These are phyloP conservation scores for Aspergillus alliaceus DNA, from an alignment of 2,329 filamentous ascomycete genomes.

Conservation along the genomic window DNA sequence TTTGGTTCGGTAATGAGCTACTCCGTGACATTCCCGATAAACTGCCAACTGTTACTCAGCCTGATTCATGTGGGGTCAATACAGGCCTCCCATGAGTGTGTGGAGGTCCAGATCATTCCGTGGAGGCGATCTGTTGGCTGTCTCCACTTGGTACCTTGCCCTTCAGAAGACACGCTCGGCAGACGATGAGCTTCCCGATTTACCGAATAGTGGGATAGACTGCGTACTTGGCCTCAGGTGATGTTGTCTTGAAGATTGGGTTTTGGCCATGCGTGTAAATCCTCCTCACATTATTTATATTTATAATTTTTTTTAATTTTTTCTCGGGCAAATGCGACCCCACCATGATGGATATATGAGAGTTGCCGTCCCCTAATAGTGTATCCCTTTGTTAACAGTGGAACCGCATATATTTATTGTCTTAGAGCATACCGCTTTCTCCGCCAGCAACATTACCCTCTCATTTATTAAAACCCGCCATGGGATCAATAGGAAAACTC, in stretches of 20 bases:
- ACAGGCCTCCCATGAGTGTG: not conserved
- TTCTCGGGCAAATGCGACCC: not conserved
- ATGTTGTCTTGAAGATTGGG: not conserved
- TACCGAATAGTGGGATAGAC: not conserved
- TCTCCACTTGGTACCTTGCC: constrained; percentile 8
- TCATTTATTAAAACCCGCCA: constrained; percentile 9
- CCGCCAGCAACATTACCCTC: not conserved
- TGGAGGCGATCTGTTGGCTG: not conserved
- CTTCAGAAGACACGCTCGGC: constrained; percentile 17
- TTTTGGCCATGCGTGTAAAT: not conserved
- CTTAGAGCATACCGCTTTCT: not conserved
- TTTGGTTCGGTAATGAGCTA: not conserved
- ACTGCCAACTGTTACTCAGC: constrained; percentile 28
- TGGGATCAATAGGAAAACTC: constrained; percentile 26
- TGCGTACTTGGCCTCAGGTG: not conserved
- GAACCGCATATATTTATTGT: not conserved
- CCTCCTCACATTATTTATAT: no score
- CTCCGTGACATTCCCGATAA: not conserved
- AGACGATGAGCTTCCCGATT: constrained; percentile 17
- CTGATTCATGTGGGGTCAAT: constrained; percentile 35
- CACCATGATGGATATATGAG: constrained; percentile 2
- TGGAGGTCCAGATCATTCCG: not conserved
- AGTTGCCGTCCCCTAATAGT: not conserved
- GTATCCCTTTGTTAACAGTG: not conserved
- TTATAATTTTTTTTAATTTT: not conserved